Percentiles rank a stretch among this genome's conserved stretches.
Evolutionary conservation across 805 yeast species (phyloP).

Genomic region (Candida dendrica): DNA sequence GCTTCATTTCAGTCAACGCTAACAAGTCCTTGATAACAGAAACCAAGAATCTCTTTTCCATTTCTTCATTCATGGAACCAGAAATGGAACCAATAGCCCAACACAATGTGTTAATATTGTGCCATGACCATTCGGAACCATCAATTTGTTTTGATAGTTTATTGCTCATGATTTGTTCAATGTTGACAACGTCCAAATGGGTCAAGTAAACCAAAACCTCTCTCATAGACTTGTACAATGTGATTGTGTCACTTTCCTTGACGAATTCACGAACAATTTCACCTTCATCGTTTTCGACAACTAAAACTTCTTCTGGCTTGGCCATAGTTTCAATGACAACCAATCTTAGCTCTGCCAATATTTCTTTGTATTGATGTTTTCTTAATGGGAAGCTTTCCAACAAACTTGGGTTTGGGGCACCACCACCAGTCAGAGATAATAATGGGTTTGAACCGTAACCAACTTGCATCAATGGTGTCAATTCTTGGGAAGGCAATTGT

Average conservation of each 20-base stretch:
- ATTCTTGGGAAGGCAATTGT: conserved; percentile 61
- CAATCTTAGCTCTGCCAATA: conserved; percentile 76
- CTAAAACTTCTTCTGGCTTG: conserved; percentile 94
- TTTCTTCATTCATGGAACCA: conserved; percentile 97
- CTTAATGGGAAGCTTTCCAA: conserved; percentile 77
- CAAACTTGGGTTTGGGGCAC: conserved; percentile 80
- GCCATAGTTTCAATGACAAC: conserved; percentile 98
- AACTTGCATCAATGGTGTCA: conserved; percentile 73
- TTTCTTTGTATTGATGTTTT: conserved; percentile 72
- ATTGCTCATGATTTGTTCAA: conserved; percentile 88
- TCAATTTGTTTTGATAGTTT: conserved; percentile 90
- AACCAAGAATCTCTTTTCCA: conserved; percentile 91
- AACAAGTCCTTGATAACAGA: conserved; percentile 88
- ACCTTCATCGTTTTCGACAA: conserved; percentile 98
- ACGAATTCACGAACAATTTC: conserved; percentile 97
- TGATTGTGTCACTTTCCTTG: conserved; percentile 94
- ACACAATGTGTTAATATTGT: conserved; percentile 90
- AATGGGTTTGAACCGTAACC: conserved; percentile 30
- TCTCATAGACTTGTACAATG: conserved; percentile 89
- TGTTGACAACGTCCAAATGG: conserved; percentile 89
- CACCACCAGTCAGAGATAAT: conserved; percentile 44
- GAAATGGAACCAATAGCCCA: conserved; percentile 99
- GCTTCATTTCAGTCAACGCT: conserved; percentile 88
- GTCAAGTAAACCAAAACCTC: conserved; percentile 93
- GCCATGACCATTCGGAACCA: conserved; percentile 99